Evolutionary conservation across 768 basidiomycete species (phyloP).

Genomic region (Macrolepiota dolichaula): DNA sequence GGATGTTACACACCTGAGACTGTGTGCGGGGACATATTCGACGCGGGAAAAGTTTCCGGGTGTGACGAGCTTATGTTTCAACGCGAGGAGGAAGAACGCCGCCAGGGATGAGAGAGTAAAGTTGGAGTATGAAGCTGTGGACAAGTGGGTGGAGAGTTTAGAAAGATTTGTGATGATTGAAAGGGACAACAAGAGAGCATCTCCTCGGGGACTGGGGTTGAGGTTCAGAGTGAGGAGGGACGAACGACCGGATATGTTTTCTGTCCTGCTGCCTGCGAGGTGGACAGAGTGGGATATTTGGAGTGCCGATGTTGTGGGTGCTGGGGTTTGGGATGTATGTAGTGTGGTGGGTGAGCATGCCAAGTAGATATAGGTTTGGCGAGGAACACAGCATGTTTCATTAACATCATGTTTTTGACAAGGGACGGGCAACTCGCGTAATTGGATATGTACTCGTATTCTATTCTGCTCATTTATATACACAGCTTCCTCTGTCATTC

Average conservation of each 20-base stretch:
- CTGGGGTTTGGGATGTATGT: conserved; percentile 31
- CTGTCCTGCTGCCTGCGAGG: conserved; percentile 18
- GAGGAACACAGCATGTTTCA: background rate
- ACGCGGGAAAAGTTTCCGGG: conserved; percentile 5
- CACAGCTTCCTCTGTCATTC: background rate
- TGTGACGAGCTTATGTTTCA: conserved; percentile 5
- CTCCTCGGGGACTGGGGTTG: background rate
- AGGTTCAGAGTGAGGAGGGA: background rate
- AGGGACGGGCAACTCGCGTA: background rate
- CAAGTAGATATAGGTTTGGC: background rate
- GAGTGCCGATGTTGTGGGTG: conserved; percentile 27
- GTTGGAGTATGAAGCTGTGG: conserved; percentile 5
- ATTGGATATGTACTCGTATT: background rate
- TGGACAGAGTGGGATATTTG: conserved; percentile 34
- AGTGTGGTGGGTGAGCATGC: background rate
- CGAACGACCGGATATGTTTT: conserved; percentile 6
- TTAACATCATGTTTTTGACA: background rate
- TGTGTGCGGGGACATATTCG: conserved; percentile 4
- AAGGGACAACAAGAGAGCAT: background rate
- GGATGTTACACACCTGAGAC: background rate
- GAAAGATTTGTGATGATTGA: conserved; percentile 1
- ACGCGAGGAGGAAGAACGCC: conserved; percentile 1
- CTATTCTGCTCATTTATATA: background rate
- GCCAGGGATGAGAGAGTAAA: conserved; percentile 1
- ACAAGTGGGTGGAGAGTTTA: conserved; percentile 2